Evolutionary conservation across 2,329 filamentous ascomycete genomes (phyloP).

Genomic region (Cyclaneusma minus): DNA sequence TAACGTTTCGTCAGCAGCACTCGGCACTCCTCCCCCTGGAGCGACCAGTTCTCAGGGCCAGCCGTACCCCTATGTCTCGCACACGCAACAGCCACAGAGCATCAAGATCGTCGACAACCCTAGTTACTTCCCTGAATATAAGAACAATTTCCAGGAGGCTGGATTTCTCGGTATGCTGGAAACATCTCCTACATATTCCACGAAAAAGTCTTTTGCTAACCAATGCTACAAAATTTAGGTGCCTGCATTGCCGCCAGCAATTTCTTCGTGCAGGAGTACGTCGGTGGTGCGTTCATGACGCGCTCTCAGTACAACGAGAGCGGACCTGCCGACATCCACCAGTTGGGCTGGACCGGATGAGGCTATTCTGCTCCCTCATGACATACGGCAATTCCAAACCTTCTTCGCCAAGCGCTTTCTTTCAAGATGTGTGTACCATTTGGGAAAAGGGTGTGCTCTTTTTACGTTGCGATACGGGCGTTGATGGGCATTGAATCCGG

Average conservation of each 20-base stretch:
- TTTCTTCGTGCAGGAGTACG: slow-evolving; percentile 48
- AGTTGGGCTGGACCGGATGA: slow-evolving; percentile 7
- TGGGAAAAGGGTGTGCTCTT: too few relatives aligned
- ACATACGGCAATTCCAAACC: not conserved
- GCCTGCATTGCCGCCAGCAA: slow-evolving; percentile 54
- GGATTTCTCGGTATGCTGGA: slow-evolving; percentile 53
- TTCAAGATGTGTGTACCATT: too few relatives aligned
- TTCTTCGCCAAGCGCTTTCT: too few relatives aligned
- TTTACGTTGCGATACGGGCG: too few relatives aligned
- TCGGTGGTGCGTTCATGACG: slow-evolving; percentile 2
- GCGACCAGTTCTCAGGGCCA: slow-evolving; percentile 16
- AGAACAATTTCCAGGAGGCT: slow-evolving; percentile 42
- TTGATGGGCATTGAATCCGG: too few relatives aligned
- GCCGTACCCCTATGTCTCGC: slow-evolving; percentile 41
- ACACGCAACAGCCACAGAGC: slow-evolving; percentile 52
- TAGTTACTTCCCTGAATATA: slow-evolving; percentile 63
- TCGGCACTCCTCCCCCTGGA: slow-evolving; percentile 10
- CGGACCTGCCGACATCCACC: slow-evolving; percentile 19
- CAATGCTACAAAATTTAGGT: too few relatives aligned
- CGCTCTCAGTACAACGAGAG: slow-evolving; percentile 18
- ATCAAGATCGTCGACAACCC: slow-evolving; percentile 51
- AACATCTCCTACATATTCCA: slow-evolving; percentile 59
- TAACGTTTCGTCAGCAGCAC: slow-evolving; percentile 21
- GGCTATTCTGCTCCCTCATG: too few relatives aligned
- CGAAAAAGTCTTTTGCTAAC: slow-evolving; percentile 33